A percentile compares a stretch with the other conserved stretches of the same genome.
Evolutionary conservation across 116 monocot species (phyloP).

Genomic region (Zostera marina): DNA sequence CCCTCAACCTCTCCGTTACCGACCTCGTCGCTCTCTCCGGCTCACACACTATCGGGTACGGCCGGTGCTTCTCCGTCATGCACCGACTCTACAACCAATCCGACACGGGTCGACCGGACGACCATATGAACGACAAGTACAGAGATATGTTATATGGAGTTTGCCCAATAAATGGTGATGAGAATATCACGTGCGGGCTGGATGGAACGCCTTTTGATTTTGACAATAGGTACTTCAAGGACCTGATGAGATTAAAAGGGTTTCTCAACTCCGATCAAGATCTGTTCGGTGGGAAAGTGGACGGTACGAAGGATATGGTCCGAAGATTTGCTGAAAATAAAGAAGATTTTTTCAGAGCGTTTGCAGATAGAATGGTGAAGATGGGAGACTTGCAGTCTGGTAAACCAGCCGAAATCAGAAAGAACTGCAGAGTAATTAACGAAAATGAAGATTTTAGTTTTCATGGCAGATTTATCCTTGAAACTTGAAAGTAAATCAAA

Average conservation of each 20-base stretch:
- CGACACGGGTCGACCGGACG: slow-evolving; percentile 35
- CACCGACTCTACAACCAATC: slow-evolving; percentile 84
- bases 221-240: slow-evolving; percentile 59
- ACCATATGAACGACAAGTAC: slow-evolving; percentile 30
- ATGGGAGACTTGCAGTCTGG: slow-evolving; percentile 55
- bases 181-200: slow-evolving; percentile 41
- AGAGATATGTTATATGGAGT: slow-evolving; percentile 19
- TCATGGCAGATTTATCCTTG: too few relatives aligned
- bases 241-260: slow-evolving; percentile 22
- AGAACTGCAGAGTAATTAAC: slow-evolving; percentile 38
- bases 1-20: slow-evolving; percentile 47
- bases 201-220: slow-evolving; percentile 48
- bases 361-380: slow-evolving; percentile 63
- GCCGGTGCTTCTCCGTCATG: slow-evolving; percentile 65
- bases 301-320: slow-evolving; percentile 22
- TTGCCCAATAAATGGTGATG: slow-evolving; percentile 46
- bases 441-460: background rate
- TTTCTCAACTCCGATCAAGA: slow-evolving; percentile 49
- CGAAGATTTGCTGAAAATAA: slow-evolving; percentile 24
- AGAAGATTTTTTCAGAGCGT: slow-evolving; percentile 46
- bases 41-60: slow-evolving; percentile 74
- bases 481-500: too few relatives aligned
- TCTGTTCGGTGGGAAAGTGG: slow-evolving; percentile 32
- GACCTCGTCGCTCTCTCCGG: slow-evolving; percentile 78
- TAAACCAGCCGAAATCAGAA: slow-evolving; percentile 42